Evolutionary conservation across 1,139 yeast species (phyloP).

Genomic region (Blastobotrys niveus): DNA sequence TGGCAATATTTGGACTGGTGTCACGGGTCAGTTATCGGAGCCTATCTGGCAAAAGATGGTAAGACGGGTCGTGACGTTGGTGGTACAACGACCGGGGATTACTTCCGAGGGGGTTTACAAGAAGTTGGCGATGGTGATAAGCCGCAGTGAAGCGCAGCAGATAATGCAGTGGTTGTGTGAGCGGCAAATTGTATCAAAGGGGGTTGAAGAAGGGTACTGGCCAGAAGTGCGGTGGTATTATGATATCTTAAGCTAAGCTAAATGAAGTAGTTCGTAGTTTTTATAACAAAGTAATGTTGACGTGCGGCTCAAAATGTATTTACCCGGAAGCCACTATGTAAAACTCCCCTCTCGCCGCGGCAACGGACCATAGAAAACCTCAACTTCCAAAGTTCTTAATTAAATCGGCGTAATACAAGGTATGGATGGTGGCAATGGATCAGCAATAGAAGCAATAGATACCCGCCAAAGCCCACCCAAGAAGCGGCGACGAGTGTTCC

Average conservation of each 20-base stretch:
- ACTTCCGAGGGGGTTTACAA: conserved; percentile 35
- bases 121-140: conserved; percentile 41
- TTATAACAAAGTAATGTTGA: too few species aligned
- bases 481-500: not conserved
- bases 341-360: too few species aligned
- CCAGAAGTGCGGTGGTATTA: conserved; percentile 50
- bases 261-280: too few species aligned
- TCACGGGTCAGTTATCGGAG: conserved; percentile 53
- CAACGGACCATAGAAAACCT: too few species aligned
- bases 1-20: conserved; percentile 66
- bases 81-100: conserved; percentile 53
- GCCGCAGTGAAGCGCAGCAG: conserved; percentile 45
- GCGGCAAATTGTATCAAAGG: conserved; percentile 39
- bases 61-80: conserved; percentile 49
- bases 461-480: not conserved
- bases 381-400: too few species aligned
- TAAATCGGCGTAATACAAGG: too few species aligned
- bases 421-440: too few species aligned
- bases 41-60: conserved; percentile 56
- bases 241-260: too few species aligned
- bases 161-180: conserved; percentile 55
- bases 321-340: too few species aligned
- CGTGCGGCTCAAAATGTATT: too few species aligned
- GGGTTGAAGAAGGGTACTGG: conserved; percentile 46
- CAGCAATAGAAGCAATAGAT: too few species aligned